Conservation (phyloP, 2,329 filamentous ascomycete species). For the Tothia fuscella region DNA sequence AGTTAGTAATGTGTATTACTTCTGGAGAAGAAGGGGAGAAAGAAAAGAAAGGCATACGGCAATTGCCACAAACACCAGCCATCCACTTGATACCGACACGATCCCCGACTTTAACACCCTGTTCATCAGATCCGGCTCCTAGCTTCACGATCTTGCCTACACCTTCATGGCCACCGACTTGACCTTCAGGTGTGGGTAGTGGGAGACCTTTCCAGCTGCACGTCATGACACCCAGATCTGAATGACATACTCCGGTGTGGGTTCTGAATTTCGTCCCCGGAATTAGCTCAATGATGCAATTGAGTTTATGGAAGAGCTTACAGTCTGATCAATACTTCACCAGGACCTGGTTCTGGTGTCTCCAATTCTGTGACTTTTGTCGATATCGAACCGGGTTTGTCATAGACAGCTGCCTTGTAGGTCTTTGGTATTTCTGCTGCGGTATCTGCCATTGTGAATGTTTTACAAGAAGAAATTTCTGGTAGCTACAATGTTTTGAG, state of each 20-base stretch:
- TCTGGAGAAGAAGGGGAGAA: background rate
- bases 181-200: constrained; percentile 45
- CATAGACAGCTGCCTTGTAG: constrained; percentile 53
- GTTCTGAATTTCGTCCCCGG: constrained; percentile 28
- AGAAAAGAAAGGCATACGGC: constrained; percentile 25
- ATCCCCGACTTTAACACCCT: constrained; percentile 51
- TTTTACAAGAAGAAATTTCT: no score
- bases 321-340: constrained; percentile 52
- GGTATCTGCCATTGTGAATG: constrained; percentile 1
- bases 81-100: constrained; percentile 62
- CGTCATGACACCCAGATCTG: constrained; percentile 46
- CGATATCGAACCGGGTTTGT: constrained; percentile 52
- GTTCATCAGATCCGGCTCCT: constrained; percentile 45
- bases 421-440: constrained; percentile 36
- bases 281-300: background rate
- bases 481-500: no score
- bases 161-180: constrained; percentile 60
- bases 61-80: constrained; percentile 42
- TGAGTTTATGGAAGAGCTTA: constrained; percentile 21
- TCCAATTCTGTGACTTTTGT: constrained; percentile 53
- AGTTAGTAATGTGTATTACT: background rate
- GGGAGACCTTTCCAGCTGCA: constrained; percentile 42
- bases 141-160: constrained; percentile 54
- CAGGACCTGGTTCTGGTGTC: constrained; percentile 50
- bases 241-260: constrained; percentile 55